A percentile compares a stretch with the other conserved stretches of the same genome.
phyloP scores from a whole-genome alignment of 176 grass and related monocot species.

The Tillandsia leiboldiana region DNA sequence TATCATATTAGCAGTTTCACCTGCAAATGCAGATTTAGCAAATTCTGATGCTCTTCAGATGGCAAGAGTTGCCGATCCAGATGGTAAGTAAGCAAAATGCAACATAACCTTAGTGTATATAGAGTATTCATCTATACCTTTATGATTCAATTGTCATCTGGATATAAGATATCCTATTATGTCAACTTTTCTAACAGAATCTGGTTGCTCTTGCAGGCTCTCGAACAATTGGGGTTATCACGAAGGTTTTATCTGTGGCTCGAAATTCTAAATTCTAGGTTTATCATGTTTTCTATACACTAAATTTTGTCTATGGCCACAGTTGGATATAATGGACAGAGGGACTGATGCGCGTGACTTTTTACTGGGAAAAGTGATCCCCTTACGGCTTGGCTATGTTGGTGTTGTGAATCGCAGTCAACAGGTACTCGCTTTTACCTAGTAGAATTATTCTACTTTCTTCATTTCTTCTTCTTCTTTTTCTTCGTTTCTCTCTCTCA shows the following conservation, averaged over 20 bases:
- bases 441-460: slow-evolving; percentile 3
- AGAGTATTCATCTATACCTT: background rate
- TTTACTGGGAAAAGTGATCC: slow-evolving; percentile 93
- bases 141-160: background rate
- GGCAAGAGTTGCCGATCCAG: slow-evolving; percentile 82
- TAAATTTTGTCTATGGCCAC: slow-evolving; percentile 26
- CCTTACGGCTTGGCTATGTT: slow-evolving; percentile 82
- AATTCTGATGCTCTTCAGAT: slow-evolving; percentile 99
- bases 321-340: slow-evolving; percentile 99
- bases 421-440: slow-evolving; percentile 38
- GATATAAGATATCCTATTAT: too few relatives aligned
- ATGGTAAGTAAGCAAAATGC: slow-evolving; percentile 37
- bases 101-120: background rate
- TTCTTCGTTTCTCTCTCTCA: too few relatives aligned
- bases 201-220: slow-evolving; percentile 49
- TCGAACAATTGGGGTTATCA: slow-evolving; percentile 97
- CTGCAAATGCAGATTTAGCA: slow-evolving; percentile 94
- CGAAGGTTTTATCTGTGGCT: slow-evolving; percentile 50
- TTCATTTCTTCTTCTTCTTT: background rate
- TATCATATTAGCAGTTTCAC: slow-evolving; percentile 94
- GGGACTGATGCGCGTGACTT: slow-evolving; percentile 96
- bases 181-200: too few relatives aligned
- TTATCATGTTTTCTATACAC: slow-evolving; percentile 5
- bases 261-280: slow-evolving; percentile 7
- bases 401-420: slow-evolving; percentile 89